Conservation (phyloP, 176 grass and related monocot species). For the Oryza longistaminata region DNA sequence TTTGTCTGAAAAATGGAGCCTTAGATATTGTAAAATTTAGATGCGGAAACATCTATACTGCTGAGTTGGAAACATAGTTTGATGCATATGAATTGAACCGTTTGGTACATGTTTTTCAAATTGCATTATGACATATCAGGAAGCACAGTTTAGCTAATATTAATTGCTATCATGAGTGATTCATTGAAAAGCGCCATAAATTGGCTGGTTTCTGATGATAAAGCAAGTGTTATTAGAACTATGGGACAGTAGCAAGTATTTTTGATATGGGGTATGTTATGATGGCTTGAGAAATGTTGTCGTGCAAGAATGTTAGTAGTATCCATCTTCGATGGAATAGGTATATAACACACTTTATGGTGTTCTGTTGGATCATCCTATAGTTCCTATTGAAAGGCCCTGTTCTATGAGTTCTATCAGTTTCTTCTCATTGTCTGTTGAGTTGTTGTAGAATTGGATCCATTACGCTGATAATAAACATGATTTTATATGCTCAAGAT, state of each 20-base stretch:
- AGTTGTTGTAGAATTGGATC: slow-evolving; percentile 9
- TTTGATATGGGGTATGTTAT: neutral
- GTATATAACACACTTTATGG: neutral
- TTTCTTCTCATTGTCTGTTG: neutral
- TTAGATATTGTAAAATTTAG: slow-evolving; percentile 18
- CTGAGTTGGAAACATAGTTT: neutral
- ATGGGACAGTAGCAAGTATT: slow-evolving; percentile 1
- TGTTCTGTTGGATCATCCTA: slow-evolving; percentile 3
- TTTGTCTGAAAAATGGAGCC: neutral
- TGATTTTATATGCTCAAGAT: slow-evolving; percentile 19
- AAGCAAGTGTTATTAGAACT: slow-evolving; percentile 1
- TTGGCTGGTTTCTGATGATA: neutral
- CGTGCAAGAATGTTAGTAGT: neutral
- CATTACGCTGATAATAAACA: neutral
- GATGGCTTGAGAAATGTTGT: slow-evolving; percentile 8
- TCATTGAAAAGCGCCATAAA: neutral
- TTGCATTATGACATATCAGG: neutral
- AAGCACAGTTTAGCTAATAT: neutral
- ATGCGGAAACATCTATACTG: neutral
- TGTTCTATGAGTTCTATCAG: neutral
- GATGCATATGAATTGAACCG: neutral
- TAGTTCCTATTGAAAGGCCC: neutral
- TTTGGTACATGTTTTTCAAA: neutral
- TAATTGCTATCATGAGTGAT: slow-evolving; percentile 15
- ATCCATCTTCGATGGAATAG: neutral